These are phyloP conservation scores for Heimioporus sp. DNA, from an alignment of 768 basidiomycete species.

Conservation along the genomic window DNA sequence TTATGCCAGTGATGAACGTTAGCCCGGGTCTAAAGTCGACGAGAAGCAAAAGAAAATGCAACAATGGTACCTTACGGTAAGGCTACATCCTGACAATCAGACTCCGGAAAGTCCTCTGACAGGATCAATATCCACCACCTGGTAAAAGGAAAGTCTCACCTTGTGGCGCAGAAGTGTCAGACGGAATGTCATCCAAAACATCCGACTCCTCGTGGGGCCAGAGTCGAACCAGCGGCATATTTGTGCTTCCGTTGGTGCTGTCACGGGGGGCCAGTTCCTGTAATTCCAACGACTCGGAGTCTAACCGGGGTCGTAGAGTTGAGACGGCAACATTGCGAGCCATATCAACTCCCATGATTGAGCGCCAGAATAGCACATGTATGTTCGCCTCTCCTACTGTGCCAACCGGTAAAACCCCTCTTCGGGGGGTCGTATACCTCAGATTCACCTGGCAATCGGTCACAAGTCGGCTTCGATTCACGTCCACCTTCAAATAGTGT, in stretches of 20 bases:
- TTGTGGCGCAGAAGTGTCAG: constrained; percentile 15
- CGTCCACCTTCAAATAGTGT: no score
- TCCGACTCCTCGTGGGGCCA: constrained; percentile 9
- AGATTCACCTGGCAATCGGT: no score
- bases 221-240: not conserved
- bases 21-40: constrained; percentile 11
- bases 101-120: constrained; percentile 19
- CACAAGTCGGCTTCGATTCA: no score
- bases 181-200: constrained; percentile 8
- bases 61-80: constrained; percentile 13
- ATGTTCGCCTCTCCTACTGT: not conserved
- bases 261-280: constrained; percentile 9
- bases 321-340: no score
- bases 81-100: not conserved
- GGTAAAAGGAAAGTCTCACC: constrained; percentile 15
- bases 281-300: constrained; percentile 20
- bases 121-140: constrained; percentile 26
- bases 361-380: not conserved
- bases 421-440: constrained; percentile 7
- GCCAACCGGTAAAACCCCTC: constrained; percentile 5
- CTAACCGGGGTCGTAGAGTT: not conserved
- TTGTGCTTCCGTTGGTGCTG: not conserved
- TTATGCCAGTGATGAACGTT: not conserved
- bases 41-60: constrained; percentile 11
- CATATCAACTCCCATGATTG: not conserved